Percentiles rank a stretch among this genome's conserved stretches.
Conservation (phyloP, 306 rosid genomes). For the Fragaria vesca region DNA sequence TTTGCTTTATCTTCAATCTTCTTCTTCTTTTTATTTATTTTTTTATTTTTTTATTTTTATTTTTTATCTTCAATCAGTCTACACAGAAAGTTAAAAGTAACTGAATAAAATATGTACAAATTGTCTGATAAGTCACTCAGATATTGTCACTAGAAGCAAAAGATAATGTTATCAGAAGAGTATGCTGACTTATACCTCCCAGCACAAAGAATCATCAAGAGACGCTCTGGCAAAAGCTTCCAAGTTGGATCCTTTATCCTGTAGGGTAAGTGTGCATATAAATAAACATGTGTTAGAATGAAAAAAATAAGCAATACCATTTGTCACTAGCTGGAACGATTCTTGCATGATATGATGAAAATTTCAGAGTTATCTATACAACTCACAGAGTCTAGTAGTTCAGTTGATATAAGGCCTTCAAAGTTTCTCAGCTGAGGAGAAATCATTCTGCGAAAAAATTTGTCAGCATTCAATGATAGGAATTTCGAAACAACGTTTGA, state of each 20-base stretch:
- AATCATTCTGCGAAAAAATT: conserved; percentile 40
- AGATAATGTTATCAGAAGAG: background rate
- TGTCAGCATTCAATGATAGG: background rate
- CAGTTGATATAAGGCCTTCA: conserved; percentile 48
- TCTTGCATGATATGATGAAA: background rate
- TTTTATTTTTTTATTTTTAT: too few species aligned
- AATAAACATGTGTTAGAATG: background rate
- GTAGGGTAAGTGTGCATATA: conserved; percentile 16
- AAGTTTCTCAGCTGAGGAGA: conserved; percentile 49
- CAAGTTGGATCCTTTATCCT: conserved; percentile 47
- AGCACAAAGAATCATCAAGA: conserved; percentile 47
- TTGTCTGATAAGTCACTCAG: too few species aligned
- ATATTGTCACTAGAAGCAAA: background rate
- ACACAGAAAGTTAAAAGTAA: too few species aligned
- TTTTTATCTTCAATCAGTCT: too few species aligned
- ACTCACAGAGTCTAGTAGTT: conserved; percentile 42
- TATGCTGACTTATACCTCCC: conserved; percentile 45
- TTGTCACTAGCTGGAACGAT: background rate
- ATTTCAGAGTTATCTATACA: conserved; percentile 11
- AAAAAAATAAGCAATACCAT: too few species aligned
- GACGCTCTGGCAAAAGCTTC: conserved; percentile 34
- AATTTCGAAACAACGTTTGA: too few species aligned
- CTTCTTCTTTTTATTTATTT: too few species aligned
- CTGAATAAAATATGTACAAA: too few species aligned
- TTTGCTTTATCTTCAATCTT: too few species aligned